Evolutionary conservation across 139 green algal species (phyloP).

Genomic region (Micractinium sp.): DNA sequence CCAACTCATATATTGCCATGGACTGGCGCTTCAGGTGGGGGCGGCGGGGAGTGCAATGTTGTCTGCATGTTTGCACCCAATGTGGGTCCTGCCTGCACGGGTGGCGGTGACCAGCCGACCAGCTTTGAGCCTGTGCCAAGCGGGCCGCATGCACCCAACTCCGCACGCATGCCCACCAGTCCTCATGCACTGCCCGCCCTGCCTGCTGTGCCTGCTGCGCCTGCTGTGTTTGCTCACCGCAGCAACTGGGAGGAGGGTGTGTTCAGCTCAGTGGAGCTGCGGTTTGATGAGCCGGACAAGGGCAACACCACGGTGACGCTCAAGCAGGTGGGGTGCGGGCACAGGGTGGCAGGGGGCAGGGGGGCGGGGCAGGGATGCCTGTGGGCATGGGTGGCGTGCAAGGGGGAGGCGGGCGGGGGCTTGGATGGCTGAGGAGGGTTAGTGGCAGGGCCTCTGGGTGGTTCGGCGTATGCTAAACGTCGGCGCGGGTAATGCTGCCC

Average conservation of each 20-base stretch:
- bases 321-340: background rate
- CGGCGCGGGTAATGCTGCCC: background rate
- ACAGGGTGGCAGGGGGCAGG: too few relatives aligned
- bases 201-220: conserved; percentile 9
- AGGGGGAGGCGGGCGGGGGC: too few relatives aligned
- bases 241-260: conserved; percentile 79
- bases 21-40: conserved; percentile 82
- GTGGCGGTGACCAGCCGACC: too few relatives aligned
- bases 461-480: too few relatives aligned
- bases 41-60: background rate
- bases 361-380: too few relatives aligned
- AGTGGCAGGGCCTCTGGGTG: too few relatives aligned
- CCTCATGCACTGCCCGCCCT: background rate
- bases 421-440: too few relatives aligned
- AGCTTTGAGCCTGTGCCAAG: background rate
- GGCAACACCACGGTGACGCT: background rate
- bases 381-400: too few relatives aligned
- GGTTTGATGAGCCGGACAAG: background rate
- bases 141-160: background rate
- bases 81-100: too few relatives aligned
- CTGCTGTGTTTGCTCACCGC: background rate
- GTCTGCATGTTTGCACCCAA: background rate
- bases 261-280: conserved; percentile 60
- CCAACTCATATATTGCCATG: conserved; percentile 65
- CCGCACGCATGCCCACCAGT: background rate